Conservation (phyloP, 2,329 filamentous ascomycete species). For the Verticillium longisporum region DNA sequence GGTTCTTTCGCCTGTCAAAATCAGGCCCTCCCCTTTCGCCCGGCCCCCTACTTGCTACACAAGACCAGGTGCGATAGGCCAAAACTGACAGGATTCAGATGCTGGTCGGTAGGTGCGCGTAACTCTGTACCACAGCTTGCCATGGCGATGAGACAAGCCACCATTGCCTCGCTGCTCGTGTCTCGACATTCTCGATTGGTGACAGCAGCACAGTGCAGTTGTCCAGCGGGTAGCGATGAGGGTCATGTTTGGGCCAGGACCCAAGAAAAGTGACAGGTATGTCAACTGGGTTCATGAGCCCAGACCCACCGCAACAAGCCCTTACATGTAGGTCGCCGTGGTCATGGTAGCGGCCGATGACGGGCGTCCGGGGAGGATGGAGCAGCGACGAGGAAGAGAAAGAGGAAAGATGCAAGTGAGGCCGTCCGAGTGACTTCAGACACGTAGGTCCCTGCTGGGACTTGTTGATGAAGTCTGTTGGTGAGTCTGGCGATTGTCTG, state of each 20-base stretch:
- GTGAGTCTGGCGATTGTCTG: background rate
- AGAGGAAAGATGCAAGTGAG: background rate
- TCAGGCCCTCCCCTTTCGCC: background rate
- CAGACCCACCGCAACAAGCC: background rate
- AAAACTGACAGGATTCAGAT: background rate
- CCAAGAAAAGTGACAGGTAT: background rate
- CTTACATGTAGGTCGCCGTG: background rate
- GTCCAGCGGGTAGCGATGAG: background rate
- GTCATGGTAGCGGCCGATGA: background rate
- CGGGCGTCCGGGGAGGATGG: background rate
- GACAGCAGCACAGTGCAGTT: background rate
- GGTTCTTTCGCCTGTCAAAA: background rate
- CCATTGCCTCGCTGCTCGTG: background rate
- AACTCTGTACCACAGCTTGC: background rate
- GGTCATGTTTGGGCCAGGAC: background rate
- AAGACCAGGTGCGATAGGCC: background rate
- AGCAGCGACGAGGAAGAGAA: background rate
- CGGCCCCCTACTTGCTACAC: background rate
- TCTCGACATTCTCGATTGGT: background rate
- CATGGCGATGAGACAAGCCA: background rate
- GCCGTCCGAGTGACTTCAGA: background rate
- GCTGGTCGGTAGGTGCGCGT: background rate
- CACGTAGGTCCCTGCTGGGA: background rate
- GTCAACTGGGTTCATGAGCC: background rate
- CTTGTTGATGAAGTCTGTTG: background rate